These are phyloP conservation scores for Annulohypoxylon stygium DNA, from an alignment of 495 filamentous ascomycete species.

Conservation along the genomic window DNA sequence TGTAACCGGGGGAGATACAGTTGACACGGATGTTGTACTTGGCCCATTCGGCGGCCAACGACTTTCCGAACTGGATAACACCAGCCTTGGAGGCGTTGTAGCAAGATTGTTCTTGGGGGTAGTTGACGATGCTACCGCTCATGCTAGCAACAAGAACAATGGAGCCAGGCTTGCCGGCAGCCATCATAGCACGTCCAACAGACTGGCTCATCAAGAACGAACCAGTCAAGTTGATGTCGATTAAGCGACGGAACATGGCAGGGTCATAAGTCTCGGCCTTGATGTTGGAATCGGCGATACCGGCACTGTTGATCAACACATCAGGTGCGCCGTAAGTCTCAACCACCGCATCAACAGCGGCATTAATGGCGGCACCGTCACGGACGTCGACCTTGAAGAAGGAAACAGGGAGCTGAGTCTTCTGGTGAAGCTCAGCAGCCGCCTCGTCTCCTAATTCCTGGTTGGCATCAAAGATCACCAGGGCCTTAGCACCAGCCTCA, in stretches of 20 bases:
- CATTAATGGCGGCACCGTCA: constrained; percentile 71
- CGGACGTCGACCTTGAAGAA: constrained; percentile 85
- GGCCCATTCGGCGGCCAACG: constrained; percentile 84
- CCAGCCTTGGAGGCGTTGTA: constrained; percentile 87
- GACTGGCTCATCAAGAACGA: constrained; percentile 78
- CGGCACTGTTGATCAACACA: constrained; percentile 84
- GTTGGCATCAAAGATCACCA: constrained; percentile 81
- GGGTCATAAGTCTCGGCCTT: constrained; percentile 67
- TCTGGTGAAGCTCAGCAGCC: constrained; percentile 73
- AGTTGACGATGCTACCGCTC: constrained; percentile 84
- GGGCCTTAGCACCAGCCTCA: constrained; percentile 77
- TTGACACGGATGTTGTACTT: constrained; percentile 81
- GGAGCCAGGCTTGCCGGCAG: constrained; percentile 72
- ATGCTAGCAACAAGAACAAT: constrained; percentile 82
- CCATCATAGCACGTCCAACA: constrained; percentile 74
- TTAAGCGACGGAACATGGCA: constrained; percentile 77
- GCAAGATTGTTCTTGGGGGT: constrained; percentile 80
- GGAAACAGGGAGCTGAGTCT: constrained; percentile 75
- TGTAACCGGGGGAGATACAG: constrained; percentile 82
- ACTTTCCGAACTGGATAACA: constrained; percentile 81
- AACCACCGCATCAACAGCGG: constrained; percentile 70
- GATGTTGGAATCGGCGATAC: constrained; percentile 79
- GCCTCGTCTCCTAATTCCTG: constrained; percentile 77
- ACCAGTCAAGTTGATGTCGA: constrained; percentile 82
- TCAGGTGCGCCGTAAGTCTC: constrained; percentile 74